Evolutionary conservation across 768 basidiomycete species (phyloP), one percentile per base, ranked within the genome.

Genomic region (Boletus rubroflammeus): DNA sequence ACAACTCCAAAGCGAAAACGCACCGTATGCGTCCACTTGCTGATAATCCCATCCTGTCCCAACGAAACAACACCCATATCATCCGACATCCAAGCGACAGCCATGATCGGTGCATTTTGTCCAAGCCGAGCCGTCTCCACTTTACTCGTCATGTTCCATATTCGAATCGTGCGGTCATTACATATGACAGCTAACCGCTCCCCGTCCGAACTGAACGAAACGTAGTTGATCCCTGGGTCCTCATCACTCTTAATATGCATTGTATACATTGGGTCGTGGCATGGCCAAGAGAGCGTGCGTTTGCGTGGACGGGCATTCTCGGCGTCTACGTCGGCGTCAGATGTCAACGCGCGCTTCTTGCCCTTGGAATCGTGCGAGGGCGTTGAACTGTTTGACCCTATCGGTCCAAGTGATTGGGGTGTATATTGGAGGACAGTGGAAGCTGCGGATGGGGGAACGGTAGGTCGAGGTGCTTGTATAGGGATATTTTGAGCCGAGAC

Each of bases 111-210:
- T 43, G 80, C 70, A 61, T 77, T 79, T 59, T 85, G 82, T 21
- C 75, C 67, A 45, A 88, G 70, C 43, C 79, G 75, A 10, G 82
- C 83, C 45, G 83, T 72, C 69, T 88, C 87, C 38, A 66, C 65
- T 14, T 68, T 70, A 29, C 61, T 72, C 31, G 63, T 50, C 56
- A 76, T 84, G 57, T 76, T 77, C 83, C 83, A 86, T 64, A 88
- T 79, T 42, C 86, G 83, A 45, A 87, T 72, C 21, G 83, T 81
- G 31, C 72, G 75, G 68, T 88, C 85, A 38, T 73, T 67, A 81
- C 86, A 86, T 58, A 72, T 75, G 50, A 85, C 66, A 6, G 84
- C 86, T 60, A 88, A 76, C 46, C 72, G 74, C 34, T 70, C 72
- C 25, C 85, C 85, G 55, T 82, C 79, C 23, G 75, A 72, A 58